A percentile compares a stretch with the other conserved stretches of the same genome.
These are phyloP conservation scores for Hirschfeldia incana DNA, from an alignment of 345 rosid species.

Conservation along the genomic window DNA sequence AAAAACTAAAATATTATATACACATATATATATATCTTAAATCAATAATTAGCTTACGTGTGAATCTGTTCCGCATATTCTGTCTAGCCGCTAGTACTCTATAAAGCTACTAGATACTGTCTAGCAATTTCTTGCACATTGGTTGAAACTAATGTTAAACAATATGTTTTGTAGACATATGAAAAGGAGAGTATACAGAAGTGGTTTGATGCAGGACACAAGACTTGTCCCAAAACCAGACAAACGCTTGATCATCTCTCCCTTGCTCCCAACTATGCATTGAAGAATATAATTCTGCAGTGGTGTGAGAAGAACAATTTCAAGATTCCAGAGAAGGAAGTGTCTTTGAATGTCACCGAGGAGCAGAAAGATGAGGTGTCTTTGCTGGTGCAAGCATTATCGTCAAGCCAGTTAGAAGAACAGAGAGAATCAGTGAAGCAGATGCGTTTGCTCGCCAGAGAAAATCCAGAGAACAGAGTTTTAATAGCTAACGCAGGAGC, in stretches of 20 bases:
- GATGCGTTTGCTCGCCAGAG: slow-evolving; percentile 66
- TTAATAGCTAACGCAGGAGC: slow-evolving; percentile 55
- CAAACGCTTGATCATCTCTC: slow-evolving; percentile 58
- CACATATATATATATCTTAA: no score
- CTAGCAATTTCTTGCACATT: no score
- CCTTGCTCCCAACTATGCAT: slow-evolving; percentile 66
- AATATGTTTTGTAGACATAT: slow-evolving; percentile 50
- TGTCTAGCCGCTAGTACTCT: no score
- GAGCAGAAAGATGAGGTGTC: slow-evolving; percentile 45
- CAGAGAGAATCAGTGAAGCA: slow-evolving; percentile 61
- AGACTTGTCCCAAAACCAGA: slow-evolving; percentile 75
- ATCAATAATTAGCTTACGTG: no score
- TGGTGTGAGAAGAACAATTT: slow-evolving; percentile 79
- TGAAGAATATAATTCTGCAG: slow-evolving; percentile 60
- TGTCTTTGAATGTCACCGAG: background rate
- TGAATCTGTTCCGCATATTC: no score
- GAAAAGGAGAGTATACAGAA: slow-evolving; percentile 72
- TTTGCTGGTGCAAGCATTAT: slow-evolving; percentile 46
- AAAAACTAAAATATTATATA: no score
- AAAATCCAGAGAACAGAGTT: slow-evolving; percentile 63
- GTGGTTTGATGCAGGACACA: slow-evolving; percentile 70
- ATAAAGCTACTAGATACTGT: no score
- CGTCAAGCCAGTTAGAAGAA: slow-evolving; percentile 52
- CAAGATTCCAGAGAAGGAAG: slow-evolving; percentile 49
- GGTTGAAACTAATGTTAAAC: slow-evolving; percentile 4